A percentile compares a stretch with the other conserved stretches of the same genome.
phyloP scores from a whole-genome alignment of 257 asterid species.

The Leptodermis oblonga region DNA sequence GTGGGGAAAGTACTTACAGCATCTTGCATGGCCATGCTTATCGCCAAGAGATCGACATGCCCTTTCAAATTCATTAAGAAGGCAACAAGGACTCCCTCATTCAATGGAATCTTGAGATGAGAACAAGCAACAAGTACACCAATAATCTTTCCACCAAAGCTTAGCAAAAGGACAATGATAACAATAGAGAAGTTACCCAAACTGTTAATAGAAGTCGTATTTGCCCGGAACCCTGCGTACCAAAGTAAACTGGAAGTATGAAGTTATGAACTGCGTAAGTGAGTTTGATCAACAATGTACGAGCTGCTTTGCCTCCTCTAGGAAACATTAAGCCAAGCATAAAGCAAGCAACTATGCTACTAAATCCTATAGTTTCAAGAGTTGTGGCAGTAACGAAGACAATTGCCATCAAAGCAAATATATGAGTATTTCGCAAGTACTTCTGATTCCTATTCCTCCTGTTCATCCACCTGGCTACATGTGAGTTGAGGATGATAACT shows the following conservation, averaged over 20 bases:
- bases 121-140: slow-evolving; percentile 82
- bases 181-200: slow-evolving; percentile 45
- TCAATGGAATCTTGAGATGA: slow-evolving; percentile 72
- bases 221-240: slow-evolving; percentile 90
- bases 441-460: slow-evolving; percentile 69
- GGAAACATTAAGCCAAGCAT: slow-evolving; percentile 84
- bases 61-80: slow-evolving; percentile 96
- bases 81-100: slow-evolving; percentile 88
- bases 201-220: slow-evolving; percentile 47
- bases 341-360: slow-evolving; percentile 80
- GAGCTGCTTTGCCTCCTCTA: slow-evolving; percentile 82
- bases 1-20: slow-evolving; percentile 40
- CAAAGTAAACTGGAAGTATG: slow-evolving; percentile 87
- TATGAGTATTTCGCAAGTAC: slow-evolving; percentile 70
- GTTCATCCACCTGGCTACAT: slow-evolving; percentile 62
- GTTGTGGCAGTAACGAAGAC: slow-evolving; percentile 64
- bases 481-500: slow-evolving; percentile 49
- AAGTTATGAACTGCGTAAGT: slow-evolving; percentile 76
- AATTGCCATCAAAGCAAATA: slow-evolving; percentile 56
- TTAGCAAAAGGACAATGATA: slow-evolving; percentile 55
- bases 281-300: slow-evolving; percentile 77
- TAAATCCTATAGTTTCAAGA: slow-evolving; percentile 71
- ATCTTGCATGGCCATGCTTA: slow-evolving; percentile 51
- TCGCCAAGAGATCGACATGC: slow-evolving; percentile 78
- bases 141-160: slow-evolving; percentile 87